A percentile compares a stretch with the other conserved stretches of the same genome.
Evolutionary conservation across 805 yeast species (phyloP).

Genomic region (Ogataea nakhonphanomensis): DNA sequence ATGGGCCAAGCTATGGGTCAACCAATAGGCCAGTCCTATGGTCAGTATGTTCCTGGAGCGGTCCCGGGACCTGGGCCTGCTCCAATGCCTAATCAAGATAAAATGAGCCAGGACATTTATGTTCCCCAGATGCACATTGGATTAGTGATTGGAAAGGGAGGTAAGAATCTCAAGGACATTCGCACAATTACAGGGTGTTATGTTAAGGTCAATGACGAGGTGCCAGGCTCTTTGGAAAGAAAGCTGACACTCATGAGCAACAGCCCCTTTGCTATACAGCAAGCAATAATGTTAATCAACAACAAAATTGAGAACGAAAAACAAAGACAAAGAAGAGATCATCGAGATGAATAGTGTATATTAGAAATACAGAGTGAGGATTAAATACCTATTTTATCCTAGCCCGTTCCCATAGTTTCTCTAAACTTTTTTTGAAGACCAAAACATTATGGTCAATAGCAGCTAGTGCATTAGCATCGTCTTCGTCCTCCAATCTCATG

Average conservation of each 20-base stretch:
- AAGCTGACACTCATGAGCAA: conserved; percentile 67
- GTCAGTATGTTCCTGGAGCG: conserved; percentile 3
- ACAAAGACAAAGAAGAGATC: conserved; percentile 30
- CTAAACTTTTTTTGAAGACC: conserved; percentile 70
- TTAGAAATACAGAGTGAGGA: conserved; percentile 6
- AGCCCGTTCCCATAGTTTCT: conserved; percentile 62
- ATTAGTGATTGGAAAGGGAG: conserved; percentile 81
- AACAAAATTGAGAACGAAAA: conserved; percentile 68
- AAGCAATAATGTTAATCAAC: conserved; percentile 68
- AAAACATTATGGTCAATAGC: conserved; percentile 88
- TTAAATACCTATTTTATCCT: conserved; percentile 17
- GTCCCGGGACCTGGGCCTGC: conserved; percentile 1
- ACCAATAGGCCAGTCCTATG: conserved; percentile 1
- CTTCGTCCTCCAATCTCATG: conserved; percentile 60
- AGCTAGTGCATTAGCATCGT: conserved; percentile 48
- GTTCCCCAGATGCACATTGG: conserved; percentile 82
- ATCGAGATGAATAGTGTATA: conserved; percentile 12
- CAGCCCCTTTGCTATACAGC: conserved; percentile 57
- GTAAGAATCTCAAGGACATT: conserved; percentile 74
- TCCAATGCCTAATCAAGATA: conserved; percentile 35
- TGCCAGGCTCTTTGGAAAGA: conserved; percentile 56
- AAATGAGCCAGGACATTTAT: conserved; percentile 62
- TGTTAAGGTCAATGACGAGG: conserved; percentile 62
- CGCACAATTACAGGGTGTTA: conserved; percentile 72
- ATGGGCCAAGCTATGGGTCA: conserved; percentile 2